A percentile compares a stretch with the other conserved stretches of the same genome.
These are phyloP conservation scores for Sphaerobolus stellatus DNA, from an alignment of 1,284 basidiomycete species.

Conservation along the genomic window DNA sequence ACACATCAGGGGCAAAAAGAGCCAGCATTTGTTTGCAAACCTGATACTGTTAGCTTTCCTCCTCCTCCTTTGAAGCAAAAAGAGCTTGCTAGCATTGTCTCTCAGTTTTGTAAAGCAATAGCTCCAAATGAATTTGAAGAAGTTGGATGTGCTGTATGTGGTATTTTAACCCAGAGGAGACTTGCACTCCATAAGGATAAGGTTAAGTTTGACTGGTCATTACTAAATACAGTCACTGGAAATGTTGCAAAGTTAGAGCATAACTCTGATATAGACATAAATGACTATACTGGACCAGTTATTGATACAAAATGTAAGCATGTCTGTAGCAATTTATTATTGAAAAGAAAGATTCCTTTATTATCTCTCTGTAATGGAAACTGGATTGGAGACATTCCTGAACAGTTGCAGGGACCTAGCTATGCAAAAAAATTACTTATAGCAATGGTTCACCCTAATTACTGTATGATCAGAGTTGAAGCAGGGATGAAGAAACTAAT, in stretches of 20 bases:
- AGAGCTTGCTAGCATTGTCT: not conserved
- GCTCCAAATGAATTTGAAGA: not conserved
- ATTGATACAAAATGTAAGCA: not conserved
- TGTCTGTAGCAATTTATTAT: not conserved
- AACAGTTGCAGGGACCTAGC: not conserved
- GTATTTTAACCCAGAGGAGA: not conserved
- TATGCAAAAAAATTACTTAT: conserved; percentile 7
- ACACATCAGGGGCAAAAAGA: no score
- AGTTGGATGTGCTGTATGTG: not conserved
- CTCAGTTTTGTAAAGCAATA: not conserved
- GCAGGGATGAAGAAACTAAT: conserved; percentile 29
- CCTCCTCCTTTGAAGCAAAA: not conserved
- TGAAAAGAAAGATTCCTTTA: not conserved
- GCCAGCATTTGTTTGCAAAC: no score
- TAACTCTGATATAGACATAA: not conserved
- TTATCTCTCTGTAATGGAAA: not conserved
- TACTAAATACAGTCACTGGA: not conserved
- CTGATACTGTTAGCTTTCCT: no score
- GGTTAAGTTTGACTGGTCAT: not conserved
- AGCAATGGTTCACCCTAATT: not conserved
- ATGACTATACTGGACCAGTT: not conserved
- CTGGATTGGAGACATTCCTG: conserved; percentile 2
- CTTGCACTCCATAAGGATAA: not conserved
- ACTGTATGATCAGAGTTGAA: not conserved
- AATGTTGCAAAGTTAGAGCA: not conserved